These are phyloP conservation scores for Colletotrichum viniferum DNA, from an alignment of 2,329 filamentous ascomycete genomes.

Conservation along the genomic window DNA sequence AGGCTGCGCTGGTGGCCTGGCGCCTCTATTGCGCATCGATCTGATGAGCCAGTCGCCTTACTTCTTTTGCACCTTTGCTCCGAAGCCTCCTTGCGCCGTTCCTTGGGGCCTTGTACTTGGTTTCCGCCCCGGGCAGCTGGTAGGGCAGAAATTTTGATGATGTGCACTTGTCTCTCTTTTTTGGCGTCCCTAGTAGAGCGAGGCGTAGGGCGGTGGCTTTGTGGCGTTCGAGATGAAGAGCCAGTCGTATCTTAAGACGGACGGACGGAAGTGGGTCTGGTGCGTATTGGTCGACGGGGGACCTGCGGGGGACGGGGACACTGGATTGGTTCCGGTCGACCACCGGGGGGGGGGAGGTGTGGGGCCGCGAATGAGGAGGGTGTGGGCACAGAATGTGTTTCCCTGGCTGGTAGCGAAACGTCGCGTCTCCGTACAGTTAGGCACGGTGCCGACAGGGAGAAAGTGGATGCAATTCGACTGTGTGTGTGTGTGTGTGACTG, in stretches of 20 bases:
- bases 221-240: neutral
- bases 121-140: neutral
- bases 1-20: slow-evolving; percentile 9
- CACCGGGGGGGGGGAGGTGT: neutral
- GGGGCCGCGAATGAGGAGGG: neutral
- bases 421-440: slow-evolving; percentile 1
- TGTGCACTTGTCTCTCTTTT: neutral
- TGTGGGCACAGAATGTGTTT: neutral
- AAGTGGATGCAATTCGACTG: neutral
- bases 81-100: neutral
- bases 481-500: neutral
- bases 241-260: slow-evolving; percentile 4
- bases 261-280: neutral
- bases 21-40: neutral
- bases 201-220: neutral
- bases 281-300: neutral
- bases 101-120: neutral
- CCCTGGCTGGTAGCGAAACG: slow-evolving; percentile 5
- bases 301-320: neutral
- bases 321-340: neutral
- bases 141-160: neutral
- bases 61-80: neutral
- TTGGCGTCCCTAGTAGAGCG: neutral
- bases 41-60: neutral
- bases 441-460: slow-evolving; percentile 13